Evolutionary conservation across 2,329 filamentous ascomycete species (phyloP), one percentile per base, ranked within the genome.

Genomic region (Alternaria panax): DNA sequence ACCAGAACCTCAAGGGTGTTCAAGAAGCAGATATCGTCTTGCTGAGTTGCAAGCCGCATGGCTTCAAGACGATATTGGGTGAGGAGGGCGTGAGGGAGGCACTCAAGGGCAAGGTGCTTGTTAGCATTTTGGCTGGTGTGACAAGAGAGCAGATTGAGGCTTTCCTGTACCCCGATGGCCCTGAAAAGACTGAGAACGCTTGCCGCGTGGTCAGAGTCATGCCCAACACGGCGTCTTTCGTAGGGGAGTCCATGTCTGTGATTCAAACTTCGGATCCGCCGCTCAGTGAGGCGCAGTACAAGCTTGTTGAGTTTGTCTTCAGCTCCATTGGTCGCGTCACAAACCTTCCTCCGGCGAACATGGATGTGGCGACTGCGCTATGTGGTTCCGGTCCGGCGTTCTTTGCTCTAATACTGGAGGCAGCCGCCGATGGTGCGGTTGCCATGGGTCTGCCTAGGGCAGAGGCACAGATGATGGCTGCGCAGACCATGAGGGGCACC

Each of bases 161-260:
- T 16, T 84, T 86, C 30, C 78, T 94, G 12, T 88, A 91, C 70
- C 74, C 74, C 0, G 84, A 84, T 25, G 80, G 81, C 9, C 79
- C 84, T 20, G 62, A 63, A 9, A 70, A 69, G 38, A 81, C 83
- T 36, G 69, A 69, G n/a, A 78, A 79, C 38, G 67, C 68, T n/a
- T 90, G 87, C 77, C 82, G 86, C 41, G 84, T 95, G 43, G 88
- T 96, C 5, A 85, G 92, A 30, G 92, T 90, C 54, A 92, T 96
- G 87, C 92, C 92, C 68, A 96, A 96, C 81, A 93, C 91, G 0
- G 92, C 92, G 11, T 88, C 89, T 25, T 84, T 91, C 48, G 90
- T 96, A 58, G 82, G 91, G 46, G 89, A 96, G 78, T 89, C 87
- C 67, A 95, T 95, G 91, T 94, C 82, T 8, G 83, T 95, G 54